These are phyloP conservation scores for Triangularia setosa DNA, from an alignment of 2,329 filamentous ascomycete species.

Conservation along the genomic window DNA sequence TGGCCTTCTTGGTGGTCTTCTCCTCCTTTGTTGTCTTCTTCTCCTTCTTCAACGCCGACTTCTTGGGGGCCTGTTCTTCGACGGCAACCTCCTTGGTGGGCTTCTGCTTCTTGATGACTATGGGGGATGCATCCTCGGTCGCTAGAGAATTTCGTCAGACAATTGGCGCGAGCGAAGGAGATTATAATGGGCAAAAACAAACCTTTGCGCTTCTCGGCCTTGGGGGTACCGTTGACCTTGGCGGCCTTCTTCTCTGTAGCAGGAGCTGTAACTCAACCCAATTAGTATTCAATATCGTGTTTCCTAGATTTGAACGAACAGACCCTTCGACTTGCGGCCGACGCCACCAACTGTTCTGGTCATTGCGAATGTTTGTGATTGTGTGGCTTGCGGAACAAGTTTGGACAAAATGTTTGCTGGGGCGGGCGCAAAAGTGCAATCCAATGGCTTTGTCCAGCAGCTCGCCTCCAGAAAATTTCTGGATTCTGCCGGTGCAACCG, in stretches of 20 bases:
- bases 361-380: constrained; percentile 22
- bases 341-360: constrained; percentile 22
- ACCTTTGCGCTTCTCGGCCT: constrained; percentile 30
- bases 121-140: constrained; percentile 27
- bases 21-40: constrained; percentile 21
- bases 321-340: constrained; percentile 29
- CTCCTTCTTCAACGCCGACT: constrained; percentile 22
- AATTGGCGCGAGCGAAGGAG: background rate
- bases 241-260: constrained; percentile 7
- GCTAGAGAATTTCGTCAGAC: constrained; percentile 13
- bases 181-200: background rate
- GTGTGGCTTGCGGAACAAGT: background rate
- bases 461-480: constrained; percentile 17
- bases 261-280: constrained; percentile 10
- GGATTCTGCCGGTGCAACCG: constrained; percentile 21
- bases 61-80: constrained; percentile 15
- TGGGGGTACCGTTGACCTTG: constrained; percentile 21
- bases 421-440: background rate
- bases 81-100: constrained; percentile 16
- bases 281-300: constrained; percentile 11
- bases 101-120: constrained; percentile 30
- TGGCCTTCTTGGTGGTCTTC: constrained; percentile 14
- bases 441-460: background rate
- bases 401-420: constrained; percentile 1
- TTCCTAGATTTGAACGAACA: background rate